Conservation (phyloP, 306 rosid genomes). For the Prunus salicina region DNA sequence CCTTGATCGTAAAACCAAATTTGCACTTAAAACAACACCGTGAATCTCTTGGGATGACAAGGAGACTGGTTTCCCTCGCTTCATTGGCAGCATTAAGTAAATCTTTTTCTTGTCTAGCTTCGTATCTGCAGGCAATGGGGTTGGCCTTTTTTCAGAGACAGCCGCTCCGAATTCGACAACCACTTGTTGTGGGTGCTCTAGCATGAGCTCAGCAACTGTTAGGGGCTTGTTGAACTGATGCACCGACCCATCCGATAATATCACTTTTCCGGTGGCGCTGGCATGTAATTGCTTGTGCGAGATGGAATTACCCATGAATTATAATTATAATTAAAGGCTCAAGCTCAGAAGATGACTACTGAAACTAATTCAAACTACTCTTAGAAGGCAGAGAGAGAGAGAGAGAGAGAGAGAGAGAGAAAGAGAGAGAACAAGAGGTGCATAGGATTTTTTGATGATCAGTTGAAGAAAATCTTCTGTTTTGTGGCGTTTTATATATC, state of each 20-base stretch:
- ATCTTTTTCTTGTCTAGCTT: slow-evolving; percentile 48
- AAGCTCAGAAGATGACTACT: background rate
- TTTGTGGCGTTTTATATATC: slow-evolving; percentile 1
- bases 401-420: too few relatives aligned
- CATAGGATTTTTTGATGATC: background rate
- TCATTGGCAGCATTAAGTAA: slow-evolving; percentile 72
- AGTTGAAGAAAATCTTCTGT: background rate
- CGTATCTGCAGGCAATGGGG: slow-evolving; percentile 67
- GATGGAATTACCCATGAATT: slow-evolving; percentile 64
- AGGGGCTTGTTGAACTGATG: slow-evolving; percentile 49
- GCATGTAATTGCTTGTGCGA: slow-evolving; percentile 18
- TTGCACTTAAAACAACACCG: slow-evolving; percentile 29
- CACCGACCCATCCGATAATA: slow-evolving; percentile 63
- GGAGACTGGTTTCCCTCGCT: slow-evolving; percentile 58
- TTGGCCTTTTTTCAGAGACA: slow-evolving; percentile 38
- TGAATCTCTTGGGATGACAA: slow-evolving; percentile 52
- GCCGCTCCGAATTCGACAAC: slow-evolving; percentile 68
- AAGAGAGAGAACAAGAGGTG: too few relatives aligned
- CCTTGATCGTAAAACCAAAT: slow-evolving; percentile 39
- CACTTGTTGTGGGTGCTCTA: slow-evolving; percentile 81
- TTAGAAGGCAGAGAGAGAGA: too few relatives aligned
- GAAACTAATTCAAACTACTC: too few relatives aligned
- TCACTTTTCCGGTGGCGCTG: slow-evolving; percentile 39
- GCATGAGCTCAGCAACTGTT: slow-evolving; percentile 80
- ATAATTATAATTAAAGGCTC: background rate